phyloP scores from a whole-genome alignment of 2,329 filamentous ascomycete genomes.

The Penicillium expansum region DNA sequence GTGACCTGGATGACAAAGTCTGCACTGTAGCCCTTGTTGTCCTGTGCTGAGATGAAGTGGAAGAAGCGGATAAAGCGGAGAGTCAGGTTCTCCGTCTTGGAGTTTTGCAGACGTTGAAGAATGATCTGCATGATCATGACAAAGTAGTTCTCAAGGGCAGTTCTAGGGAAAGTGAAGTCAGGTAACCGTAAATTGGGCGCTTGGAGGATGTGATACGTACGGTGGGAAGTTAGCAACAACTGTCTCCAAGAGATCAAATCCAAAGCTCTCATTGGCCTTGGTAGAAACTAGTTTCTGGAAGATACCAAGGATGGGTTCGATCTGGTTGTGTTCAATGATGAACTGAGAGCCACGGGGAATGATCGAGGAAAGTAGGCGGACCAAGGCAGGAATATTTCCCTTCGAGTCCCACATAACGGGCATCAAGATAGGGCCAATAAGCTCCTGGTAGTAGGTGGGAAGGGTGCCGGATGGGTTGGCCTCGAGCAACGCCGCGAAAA shows the following conservation, averaged over 20 bases:
- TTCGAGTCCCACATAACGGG: conserved; percentile 86
- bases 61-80: conserved; percentile 91
- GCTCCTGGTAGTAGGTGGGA: conserved; percentile 73
- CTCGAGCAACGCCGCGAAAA: conserved; percentile 87
- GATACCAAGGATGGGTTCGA: conserved; percentile 87
- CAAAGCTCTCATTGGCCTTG: conserved; percentile 80
- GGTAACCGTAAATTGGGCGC: background rate
- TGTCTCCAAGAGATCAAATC: conserved; percentile 85
- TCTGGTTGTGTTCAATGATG: conserved; percentile 74
- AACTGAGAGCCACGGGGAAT: conserved; percentile 71
- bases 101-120: conserved; percentile 68
- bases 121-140: conserved; percentile 75
- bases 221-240: conserved; percentile 70
- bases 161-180: conserved; percentile 40
- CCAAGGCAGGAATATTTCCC: conserved; percentile 89
- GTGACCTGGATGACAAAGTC: conserved; percentile 87
- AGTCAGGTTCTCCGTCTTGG: conserved; percentile 78
- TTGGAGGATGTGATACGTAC: conserved; percentile 47
- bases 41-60: conserved; percentile 78
- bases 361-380: conserved; percentile 78
- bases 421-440: conserved; percentile 74
- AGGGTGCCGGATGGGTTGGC: conserved; percentile 75
- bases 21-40: conserved; percentile 78
- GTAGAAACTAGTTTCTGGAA: conserved; percentile 84
- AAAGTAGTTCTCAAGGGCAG: conserved; percentile 72